Conservation (phyloP, 139 green algal species). For the Asterochloris erici region DNA sequence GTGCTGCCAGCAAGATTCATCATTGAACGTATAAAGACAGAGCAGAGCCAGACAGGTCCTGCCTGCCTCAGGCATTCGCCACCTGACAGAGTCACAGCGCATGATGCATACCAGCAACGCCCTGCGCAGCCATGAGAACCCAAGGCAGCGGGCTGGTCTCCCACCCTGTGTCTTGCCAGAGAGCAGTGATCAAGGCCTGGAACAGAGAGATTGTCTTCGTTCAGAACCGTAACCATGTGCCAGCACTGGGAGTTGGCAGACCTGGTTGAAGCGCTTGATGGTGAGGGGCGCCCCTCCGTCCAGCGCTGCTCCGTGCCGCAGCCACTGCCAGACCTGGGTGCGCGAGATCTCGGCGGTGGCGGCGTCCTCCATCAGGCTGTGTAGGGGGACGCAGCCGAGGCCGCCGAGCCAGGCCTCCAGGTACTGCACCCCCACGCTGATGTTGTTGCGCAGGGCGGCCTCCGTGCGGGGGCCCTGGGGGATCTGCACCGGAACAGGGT, state of each 20-base stretch:
- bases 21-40: too few species aligned
- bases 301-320: slow-evolving; percentile 60
- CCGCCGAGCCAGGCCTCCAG: slow-evolving; percentile 84
- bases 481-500: slow-evolving; percentile 7
- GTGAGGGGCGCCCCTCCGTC: slow-evolving; percentile 58
- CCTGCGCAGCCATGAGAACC: too few species aligned
- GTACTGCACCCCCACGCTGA: slow-evolving; percentile 75
- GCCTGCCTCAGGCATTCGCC: too few species aligned
- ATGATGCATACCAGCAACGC: too few species aligned
- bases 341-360: slow-evolving; percentile 87
- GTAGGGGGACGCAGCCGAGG: slow-evolving; percentile 80
- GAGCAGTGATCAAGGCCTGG: too few species aligned
- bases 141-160: too few species aligned
- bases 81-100: too few species aligned
- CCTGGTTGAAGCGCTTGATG: slow-evolving; percentile 35
- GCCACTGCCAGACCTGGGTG: slow-evolving; percentile 81
- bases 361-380: slow-evolving; percentile 92
- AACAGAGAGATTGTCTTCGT: too few species aligned
- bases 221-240: too few species aligned
- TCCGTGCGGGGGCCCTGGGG: slow-evolving; percentile 54
- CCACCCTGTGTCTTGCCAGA: too few species aligned
- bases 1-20: too few species aligned
- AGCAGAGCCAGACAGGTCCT: too few species aligned
- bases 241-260: background rate
- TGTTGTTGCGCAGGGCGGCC: slow-evolving; percentile 60